Percentiles rank a stretch among this genome's conserved stretches.
These are phyloP conservation scores for Themeda triandra DNA, from an alignment of 176 grass and related monocot species.

Conservation along the genomic window DNA sequence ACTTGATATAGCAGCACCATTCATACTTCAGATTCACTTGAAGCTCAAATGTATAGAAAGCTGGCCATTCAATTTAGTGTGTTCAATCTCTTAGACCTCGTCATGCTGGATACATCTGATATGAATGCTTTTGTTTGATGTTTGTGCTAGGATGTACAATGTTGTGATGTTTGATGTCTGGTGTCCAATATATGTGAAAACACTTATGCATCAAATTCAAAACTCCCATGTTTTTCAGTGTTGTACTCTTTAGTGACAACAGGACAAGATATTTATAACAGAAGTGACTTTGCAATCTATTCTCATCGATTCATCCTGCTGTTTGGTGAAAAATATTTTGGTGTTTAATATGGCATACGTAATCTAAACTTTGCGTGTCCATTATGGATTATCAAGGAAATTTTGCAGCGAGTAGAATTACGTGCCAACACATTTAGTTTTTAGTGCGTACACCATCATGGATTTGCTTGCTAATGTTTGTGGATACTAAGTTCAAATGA, in stretches of 20 bases:
- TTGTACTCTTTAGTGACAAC: background rate
- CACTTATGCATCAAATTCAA: background rate
- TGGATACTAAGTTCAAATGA: background rate
- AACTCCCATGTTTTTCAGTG: background rate
- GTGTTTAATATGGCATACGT: background rate
- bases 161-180: background rate
- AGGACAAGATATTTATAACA: background rate
- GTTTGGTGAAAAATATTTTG: background rate
- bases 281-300: background rate
- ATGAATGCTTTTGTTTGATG: background rate
- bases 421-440: background rate
- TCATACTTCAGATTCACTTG: background rate
- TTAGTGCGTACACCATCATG: background rate
- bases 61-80: background rate
- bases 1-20: background rate
- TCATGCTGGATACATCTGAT: background rate
- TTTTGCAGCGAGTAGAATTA: background rate
- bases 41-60: constrained; percentile 1
- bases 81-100: background rate
- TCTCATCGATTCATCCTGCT: background rate
- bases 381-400: background rate
- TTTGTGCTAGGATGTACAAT: background rate
- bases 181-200: background rate
- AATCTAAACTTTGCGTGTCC: background rate
- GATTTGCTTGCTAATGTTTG: background rate